Evolutionary conservation across 176 grass and related monocot genomes (phyloP), one percentile per base, ranked within the genome.

Genomic region (Lolium multiflorum): DNA sequence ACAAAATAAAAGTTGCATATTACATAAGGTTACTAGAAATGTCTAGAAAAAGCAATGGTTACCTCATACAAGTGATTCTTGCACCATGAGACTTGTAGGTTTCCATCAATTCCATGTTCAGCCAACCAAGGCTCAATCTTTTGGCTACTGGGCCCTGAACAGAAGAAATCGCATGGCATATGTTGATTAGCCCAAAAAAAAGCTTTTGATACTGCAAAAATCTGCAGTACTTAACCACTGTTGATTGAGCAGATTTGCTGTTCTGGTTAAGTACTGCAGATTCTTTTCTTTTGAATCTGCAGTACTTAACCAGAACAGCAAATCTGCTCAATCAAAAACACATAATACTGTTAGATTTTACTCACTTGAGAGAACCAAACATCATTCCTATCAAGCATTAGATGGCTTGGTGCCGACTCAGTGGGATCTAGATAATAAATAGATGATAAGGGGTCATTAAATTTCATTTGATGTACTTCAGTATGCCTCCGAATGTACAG

Each of bases 51-150:
- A 73, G 26, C 6, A 67, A 48, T 0, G 18, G 55, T 79, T 69
- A 98, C 96, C 96, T 90, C 88, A 92, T 91, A 83, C 83, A 91
- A 70, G 96, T 95, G 74, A 95, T 92, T 81, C 88, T 92, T 90
- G 96, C 90, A 79, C 91, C 76, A 91, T 98, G 96, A 84, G 47
- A 86, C 38, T 11, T 90, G 67, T 89, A 83, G 25, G 38, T 87
- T 88, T 94, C 82, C 47, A 66, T 25, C 14, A 84, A 69, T 80
- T 74, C 76, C 56, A 46, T 26, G 37, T 66, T 25, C 22, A 84
- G 80, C 11, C 11, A 51, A 84, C 85, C 57, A 78, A 89, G 16
- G 82, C 61, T 85, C 12, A 80, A 46, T 72, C 76, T 88, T 93
- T 82, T 83, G 28, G 67, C 68, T 43, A 80, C 64, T 71, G 88